phyloP scores from a whole-genome alignment of 2,329 filamentous ascomycete genomes.

The Purpureocillium lavendulum region DNA sequence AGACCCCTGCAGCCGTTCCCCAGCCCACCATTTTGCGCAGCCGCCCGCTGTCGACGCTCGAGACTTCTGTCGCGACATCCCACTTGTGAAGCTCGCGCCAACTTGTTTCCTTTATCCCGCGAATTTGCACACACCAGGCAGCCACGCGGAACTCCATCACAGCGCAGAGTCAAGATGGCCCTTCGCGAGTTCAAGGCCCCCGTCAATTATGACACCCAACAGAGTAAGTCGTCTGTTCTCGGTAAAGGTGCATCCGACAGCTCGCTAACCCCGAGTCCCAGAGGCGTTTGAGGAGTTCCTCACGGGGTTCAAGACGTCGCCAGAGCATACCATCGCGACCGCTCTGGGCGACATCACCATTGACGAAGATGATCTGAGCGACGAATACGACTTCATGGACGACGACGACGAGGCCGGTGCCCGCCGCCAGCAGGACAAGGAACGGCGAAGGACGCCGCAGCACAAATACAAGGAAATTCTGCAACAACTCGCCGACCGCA shows the following conservation, averaged over 20 bases:
- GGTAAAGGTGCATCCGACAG: not conserved
- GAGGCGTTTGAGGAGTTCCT: conserved; percentile 84
- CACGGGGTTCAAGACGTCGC: conserved; percentile 75
- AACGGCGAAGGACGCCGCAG: conserved; percentile 48
- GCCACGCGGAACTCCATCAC: too few species aligned
- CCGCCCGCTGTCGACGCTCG: not conserved
- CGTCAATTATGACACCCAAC: conserved; percentile 83
- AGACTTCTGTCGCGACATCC: conserved; percentile 7
- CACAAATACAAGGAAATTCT: conserved; percentile 84
- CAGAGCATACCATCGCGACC: conserved; percentile 62
- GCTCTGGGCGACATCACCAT: conserved; percentile 80
- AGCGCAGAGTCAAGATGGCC: conserved; percentile 54
- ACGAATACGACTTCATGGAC: conserved; percentile 92
- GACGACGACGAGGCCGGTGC: conserved; percentile 57
- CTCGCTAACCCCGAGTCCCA: conserved; percentile 30
- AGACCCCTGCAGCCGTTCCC: conserved; percentile 7
- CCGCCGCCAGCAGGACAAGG: conserved; percentile 39
- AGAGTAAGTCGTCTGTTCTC: conserved; percentile 47
- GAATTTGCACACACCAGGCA: too few species aligned
- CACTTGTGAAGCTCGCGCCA: conserved; percentile 9
- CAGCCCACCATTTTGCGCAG: conserved; percentile 24
- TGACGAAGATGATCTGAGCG: conserved; percentile 76
- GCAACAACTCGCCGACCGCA: conserved; percentile 78
- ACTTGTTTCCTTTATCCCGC: too few species aligned
- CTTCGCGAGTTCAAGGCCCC: conserved; percentile 70